Percentiles rank a stretch among this genome's conserved stretches.
Conservation (phyloP, 495 filamentous ascomycete species). For the Cudoniella acicularis region DNA sequence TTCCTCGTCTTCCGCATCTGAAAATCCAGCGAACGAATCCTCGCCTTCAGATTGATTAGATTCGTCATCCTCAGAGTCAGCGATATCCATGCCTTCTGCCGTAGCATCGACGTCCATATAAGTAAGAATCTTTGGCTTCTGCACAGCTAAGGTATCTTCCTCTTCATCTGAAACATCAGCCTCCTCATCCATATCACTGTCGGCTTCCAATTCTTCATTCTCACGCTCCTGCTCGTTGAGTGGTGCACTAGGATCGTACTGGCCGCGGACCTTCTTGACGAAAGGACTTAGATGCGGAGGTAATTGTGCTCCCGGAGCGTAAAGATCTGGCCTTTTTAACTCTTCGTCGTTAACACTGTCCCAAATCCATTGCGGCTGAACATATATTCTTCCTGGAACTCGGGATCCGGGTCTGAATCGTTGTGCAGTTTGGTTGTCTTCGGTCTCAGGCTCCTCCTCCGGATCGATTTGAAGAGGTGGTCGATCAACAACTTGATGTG, state of each 20-base stretch:
- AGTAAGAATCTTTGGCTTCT: slow-evolving; percentile 28
- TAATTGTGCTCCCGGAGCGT: slow-evolving; percentile 81
- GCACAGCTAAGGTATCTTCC: slow-evolving; percentile 24
- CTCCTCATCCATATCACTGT: slow-evolving; percentile 45
- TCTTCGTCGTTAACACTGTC: slow-evolving; percentile 89
- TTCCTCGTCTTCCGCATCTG: slow-evolving; percentile 41
- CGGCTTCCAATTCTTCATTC: slow-evolving; percentile 63
- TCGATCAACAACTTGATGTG: slow-evolving; percentile 93
- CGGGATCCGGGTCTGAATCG: slow-evolving; percentile 55
- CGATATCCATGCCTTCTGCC: slow-evolving; percentile 33
- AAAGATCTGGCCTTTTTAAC: slow-evolving; percentile 80
- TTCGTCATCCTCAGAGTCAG: slow-evolving; percentile 44
- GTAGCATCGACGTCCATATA: slow-evolving; percentile 39
- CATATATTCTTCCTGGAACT: slow-evolving; percentile 82
- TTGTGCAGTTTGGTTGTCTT: slow-evolving; percentile 53
- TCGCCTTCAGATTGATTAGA: slow-evolving; percentile 34
- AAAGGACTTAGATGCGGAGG: slow-evolving; percentile 96
- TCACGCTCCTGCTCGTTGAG: slow-evolving; percentile 81
- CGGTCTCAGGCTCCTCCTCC: slow-evolving; percentile 52
- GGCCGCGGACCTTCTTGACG: slow-evolving; percentile 78
- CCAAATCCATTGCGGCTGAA: slow-evolving; percentile 99
- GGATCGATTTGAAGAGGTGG: slow-evolving; percentile 64
- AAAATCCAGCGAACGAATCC: slow-evolving; percentile 40
- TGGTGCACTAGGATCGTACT: slow-evolving; percentile 82
- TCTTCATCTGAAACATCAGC: slow-evolving; percentile 38